Conservation (phyloP, 805 yeast genomes). For the Candida nemodendra region DNA sequence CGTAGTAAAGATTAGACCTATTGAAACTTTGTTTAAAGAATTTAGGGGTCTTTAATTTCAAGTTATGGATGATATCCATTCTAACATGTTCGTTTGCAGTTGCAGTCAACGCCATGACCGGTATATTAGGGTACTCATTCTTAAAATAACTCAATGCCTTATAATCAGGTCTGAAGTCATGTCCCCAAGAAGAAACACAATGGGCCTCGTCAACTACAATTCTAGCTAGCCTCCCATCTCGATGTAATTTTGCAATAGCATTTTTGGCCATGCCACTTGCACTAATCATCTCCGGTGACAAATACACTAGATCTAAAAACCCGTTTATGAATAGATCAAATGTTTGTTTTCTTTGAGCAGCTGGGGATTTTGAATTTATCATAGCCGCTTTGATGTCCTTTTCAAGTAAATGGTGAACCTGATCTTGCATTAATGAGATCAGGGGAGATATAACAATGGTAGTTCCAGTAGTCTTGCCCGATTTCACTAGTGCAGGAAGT, state of each 20-base stretch:
- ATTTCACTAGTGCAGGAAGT: slow-evolving; percentile 79
- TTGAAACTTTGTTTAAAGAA: slow-evolving; percentile 89
- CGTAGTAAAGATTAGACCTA: slow-evolving; percentile 79
- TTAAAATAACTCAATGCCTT: slow-evolving; percentile 76
- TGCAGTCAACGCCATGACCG: slow-evolving; percentile 95
- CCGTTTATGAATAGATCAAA: slow-evolving; percentile 65
- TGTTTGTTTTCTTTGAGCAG: slow-evolving; percentile 61
- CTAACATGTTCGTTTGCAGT: slow-evolving; percentile 92
- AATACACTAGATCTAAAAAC: slow-evolving; percentile 69
- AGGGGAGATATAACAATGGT: slow-evolving; percentile 93
- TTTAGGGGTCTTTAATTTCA: slow-evolving; percentile 59
- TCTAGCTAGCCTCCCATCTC: slow-evolving; percentile 63
- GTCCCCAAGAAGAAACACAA: slow-evolving; percentile 98
- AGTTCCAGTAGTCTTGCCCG: slow-evolving; percentile 77
- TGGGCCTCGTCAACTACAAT: slow-evolving; percentile 97
- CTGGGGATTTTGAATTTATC: slow-evolving; percentile 75
- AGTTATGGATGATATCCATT: slow-evolving; percentile 78
- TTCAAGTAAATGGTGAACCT: slow-evolving; percentile 73
- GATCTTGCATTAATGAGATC: slow-evolving; percentile 96
- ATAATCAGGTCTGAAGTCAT: slow-evolving; percentile 96
- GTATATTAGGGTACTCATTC: slow-evolving; percentile 69
- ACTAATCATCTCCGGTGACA: slow-evolving; percentile 93
- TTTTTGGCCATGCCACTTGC: slow-evolving; percentile 66
- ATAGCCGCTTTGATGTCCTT: slow-evolving; percentile 78
- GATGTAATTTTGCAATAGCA: slow-evolving; percentile 58